Base-by-base conservation (phyloP, 202 grass and related monocot genomes). In the Schoenoplectus triqueter region DNA sequence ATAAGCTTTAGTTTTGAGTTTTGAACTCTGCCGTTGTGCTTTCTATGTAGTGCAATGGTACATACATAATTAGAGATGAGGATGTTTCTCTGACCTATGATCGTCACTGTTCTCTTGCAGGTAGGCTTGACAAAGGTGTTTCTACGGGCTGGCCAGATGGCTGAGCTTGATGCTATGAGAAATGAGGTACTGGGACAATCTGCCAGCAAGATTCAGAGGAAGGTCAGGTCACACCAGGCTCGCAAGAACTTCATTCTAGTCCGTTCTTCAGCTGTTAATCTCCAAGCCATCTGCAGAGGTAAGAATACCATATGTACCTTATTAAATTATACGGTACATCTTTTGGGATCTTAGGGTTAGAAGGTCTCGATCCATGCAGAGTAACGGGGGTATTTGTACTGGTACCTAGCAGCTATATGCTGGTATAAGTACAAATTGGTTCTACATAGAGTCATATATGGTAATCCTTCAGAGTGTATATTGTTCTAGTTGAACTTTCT, bases 61-160 rank as follows among this genome's bases (percentile, higher is more conserved):
- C 51, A 78, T 78, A 40, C 22, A 40, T 56, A 40, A 22, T 42
- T 78, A 17, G 22, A 78, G 11, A 40, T 42, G 22, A 3, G n/a
- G 69, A 18, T 5, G 11, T n/a, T 39, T 76, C 17, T 41, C 22
- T 78, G 74, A 59, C 40, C 39, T 84, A 83, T 69, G 1, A 22
- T 75, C 84, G 80, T 64, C 52, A 54, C 6, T 82, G 55, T 89
- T 86, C 69, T 82, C 57, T 85, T 88, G 66, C 86, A 99, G 96
- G 92, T 99, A 87, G 96, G 96, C 60, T 93, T 91, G 83, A 96
- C 91, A 21, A 95, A 99, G 88, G 93, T 99, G 45, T 96, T 99
- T 91, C 90, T 99, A 40, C 90, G 91, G 51, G 93, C 96, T 82
- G 96, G 96, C 86, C 96, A 95, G 89, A 98, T 98, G 96, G 96